These are phyloP conservation scores for Triticum urartu DNA, from an alignment of 176 grass and related monocot species.

Conservation along the genomic window DNA sequence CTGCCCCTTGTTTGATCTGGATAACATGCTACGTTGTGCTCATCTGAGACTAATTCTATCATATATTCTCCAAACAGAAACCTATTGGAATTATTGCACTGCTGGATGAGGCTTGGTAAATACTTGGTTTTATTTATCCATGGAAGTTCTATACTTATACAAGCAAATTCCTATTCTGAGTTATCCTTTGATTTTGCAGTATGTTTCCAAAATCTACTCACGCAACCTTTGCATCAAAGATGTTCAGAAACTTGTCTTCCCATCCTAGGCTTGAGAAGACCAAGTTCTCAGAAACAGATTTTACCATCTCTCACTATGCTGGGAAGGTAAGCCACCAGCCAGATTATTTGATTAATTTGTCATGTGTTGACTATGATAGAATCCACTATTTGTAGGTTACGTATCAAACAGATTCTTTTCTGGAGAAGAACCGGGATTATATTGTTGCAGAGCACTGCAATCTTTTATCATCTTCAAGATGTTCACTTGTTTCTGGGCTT, in stretches of 20 bases:
- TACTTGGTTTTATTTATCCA: constrained; percentile 24
- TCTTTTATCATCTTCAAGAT: constrained; percentile 88
- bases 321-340: constrained; percentile 64
- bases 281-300: constrained; percentile 99
- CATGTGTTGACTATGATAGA: constrained; percentile 4
- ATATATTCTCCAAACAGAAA: constrained; percentile 60
- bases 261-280: constrained; percentile 91
- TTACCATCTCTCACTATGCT: constrained; percentile 90
- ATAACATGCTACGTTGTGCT: background rate
- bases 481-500: constrained; percentile 87
- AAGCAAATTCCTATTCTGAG: constrained; percentile 5
- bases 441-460: constrained; percentile 95
- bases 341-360: constrained; percentile 30
- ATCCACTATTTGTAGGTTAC: constrained; percentile 58
- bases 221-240: constrained; percentile 83
- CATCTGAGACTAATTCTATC: constrained; percentile 18
- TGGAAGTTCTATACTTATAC: constrained; percentile 2
- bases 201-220: constrained; percentile 99
- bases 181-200: constrained; percentile 45
- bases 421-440: constrained; percentile 99
- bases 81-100: constrained; percentile 97
- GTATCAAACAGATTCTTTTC: constrained; percentile 93
- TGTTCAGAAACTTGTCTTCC: constrained; percentile 81
- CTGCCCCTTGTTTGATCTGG: background rate
- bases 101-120: constrained; percentile 98